phyloP scores from a whole-genome alignment of 805 yeast genomes.

The Millerago galiae region DNA sequence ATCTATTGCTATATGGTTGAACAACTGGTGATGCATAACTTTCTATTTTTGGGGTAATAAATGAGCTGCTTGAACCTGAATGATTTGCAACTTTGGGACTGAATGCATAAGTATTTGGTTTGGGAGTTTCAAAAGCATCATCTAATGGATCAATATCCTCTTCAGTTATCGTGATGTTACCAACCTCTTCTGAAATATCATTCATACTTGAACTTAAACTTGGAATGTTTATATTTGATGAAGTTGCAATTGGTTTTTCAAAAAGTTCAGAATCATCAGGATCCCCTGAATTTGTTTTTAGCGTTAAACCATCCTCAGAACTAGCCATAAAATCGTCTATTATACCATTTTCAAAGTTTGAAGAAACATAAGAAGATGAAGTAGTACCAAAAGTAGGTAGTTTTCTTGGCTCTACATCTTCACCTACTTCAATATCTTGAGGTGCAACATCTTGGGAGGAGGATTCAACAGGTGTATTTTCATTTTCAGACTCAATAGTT shows the following conservation, averaged over 20 bases:
- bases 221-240: conserved; percentile 23
- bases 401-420: conserved; percentile 1
- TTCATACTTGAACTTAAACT: conserved; percentile 17
- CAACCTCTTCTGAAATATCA: conserved; percentile 18
- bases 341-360: conserved; percentile 21
- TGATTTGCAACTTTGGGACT: conserved; percentile 5
- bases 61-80: conserved; percentile 6
- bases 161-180: conserved; percentile 20
- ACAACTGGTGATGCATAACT: background rate
- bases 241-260: conserved; percentile 24
- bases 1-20: conserved; percentile 1
- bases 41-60: conserved; percentile 4
- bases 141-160: conserved; percentile 7
- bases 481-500: no score
- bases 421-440: conserved; percentile 4
- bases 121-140: conserved; percentile 2
- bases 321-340: conserved; percentile 20
- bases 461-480: conserved; percentile 1
- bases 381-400: conserved; percentile 1
- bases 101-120: conserved; percentile 11
- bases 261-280: conserved; percentile 10
- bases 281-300: conserved; percentile 3
- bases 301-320: conserved; percentile 14
- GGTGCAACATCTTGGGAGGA: conserved; percentile 10
- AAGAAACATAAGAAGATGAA: conserved; percentile 16